Conservation (phyloP, 2,329 filamentous ascomycete genomes). For the Dothiorella sarmentorum region DNA sequence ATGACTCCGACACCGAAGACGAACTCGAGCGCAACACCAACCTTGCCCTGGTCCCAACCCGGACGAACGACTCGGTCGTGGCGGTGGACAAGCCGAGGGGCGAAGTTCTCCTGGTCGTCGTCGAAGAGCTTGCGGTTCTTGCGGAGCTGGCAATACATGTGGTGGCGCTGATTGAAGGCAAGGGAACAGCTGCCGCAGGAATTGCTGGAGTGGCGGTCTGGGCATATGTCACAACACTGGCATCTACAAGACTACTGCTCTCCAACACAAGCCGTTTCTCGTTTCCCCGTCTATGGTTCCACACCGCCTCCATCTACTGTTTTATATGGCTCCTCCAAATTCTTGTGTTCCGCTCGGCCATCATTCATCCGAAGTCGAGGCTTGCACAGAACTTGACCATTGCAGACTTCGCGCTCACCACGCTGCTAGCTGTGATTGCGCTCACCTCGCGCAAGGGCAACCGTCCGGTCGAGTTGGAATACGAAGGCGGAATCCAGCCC, state of each 20-base stretch:
- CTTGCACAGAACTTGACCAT: slow-evolving; percentile 64
- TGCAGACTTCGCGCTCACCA: slow-evolving; percentile 70
- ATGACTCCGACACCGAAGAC: slow-evolving; percentile 51
- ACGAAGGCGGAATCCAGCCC: slow-evolving; percentile 83
- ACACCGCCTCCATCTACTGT: slow-evolving; percentile 81
- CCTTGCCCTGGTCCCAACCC: slow-evolving; percentile 54
- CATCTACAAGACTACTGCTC: slow-evolving; percentile 66
- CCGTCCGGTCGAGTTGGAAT: slow-evolving; percentile 80
- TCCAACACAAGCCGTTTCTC: slow-evolving; percentile 59
- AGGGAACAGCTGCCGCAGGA: slow-evolving; percentile 33
- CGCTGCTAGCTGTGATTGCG: slow-evolving; percentile 71
- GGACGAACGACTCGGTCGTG: slow-evolving; percentile 52
- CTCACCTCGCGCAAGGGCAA: slow-evolving; percentile 87
- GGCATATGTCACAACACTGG: slow-evolving; percentile 75
- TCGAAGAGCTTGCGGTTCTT: slow-evolving; percentile 73
- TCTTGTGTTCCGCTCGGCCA: slow-evolving; percentile 76
- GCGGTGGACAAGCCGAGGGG: slow-evolving; percentile 73
- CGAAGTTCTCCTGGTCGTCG: slow-evolving; percentile 64
- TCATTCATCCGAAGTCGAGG: slow-evolving; percentile 70
- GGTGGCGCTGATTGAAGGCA: slow-evolving; percentile 57
- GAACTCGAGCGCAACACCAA: slow-evolving; percentile 57
- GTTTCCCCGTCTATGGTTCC: slow-evolving; percentile 80
- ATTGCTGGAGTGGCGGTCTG: slow-evolving; percentile 69
- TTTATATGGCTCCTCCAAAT: slow-evolving; percentile 75
- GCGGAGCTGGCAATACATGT: slow-evolving; percentile 69